Evolutionary conservation across 1,284 basidiomycete genomes (phyloP), one percentile per base, ranked within the genome.

Genomic region (Leccinum glutinopallens): DNA sequence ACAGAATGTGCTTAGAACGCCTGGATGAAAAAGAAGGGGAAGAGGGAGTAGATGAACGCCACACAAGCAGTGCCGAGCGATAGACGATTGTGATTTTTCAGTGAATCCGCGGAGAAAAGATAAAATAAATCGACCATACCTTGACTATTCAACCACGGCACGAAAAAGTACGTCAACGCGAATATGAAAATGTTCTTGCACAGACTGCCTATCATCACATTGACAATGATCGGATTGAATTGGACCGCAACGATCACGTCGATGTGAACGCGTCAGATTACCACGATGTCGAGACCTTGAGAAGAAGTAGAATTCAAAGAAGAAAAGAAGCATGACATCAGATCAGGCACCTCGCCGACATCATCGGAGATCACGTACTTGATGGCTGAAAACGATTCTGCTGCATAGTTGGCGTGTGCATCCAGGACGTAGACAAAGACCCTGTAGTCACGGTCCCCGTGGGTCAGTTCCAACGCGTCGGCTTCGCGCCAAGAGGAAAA

Each of bases 391-490:
- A 59, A 59, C 41, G 58, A 33, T 59, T 59, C 41, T 46, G 41
- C 41, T 0, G 58, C 25, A 1, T 59, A 46, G 12, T 32, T 4
- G 17, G 39, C 58, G n/a, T 59, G 58, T 1, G 58, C 58, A 5
- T 59, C 58, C 41, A 59, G 29, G 29, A 59, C 29, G 29, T 59
- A 59, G n/a, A 25, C 58, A 59, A 59, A 25, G 39, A 59, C 29
- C 58, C 58, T 59, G n/a, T 22, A 29, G 13, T 25, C 22, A 19
- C 6, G 35, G 12, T 39, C 35, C 22, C 37, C 22, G 57, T 1
- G 10, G 32, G 6, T 56, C 39, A 51, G 49, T 51, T 25, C 22
- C 57, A 58, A 43, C 37, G 5, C 17, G 3, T 10, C 32, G 7
- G 2, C 2, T 59, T 59, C 6, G 17, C 15, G 25, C 9, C 29